These are phyloP conservation scores for Mortierella polycephala DNA, from an alignment of 371 early-diverging fungal genomes.

Conservation along the genomic window DNA sequence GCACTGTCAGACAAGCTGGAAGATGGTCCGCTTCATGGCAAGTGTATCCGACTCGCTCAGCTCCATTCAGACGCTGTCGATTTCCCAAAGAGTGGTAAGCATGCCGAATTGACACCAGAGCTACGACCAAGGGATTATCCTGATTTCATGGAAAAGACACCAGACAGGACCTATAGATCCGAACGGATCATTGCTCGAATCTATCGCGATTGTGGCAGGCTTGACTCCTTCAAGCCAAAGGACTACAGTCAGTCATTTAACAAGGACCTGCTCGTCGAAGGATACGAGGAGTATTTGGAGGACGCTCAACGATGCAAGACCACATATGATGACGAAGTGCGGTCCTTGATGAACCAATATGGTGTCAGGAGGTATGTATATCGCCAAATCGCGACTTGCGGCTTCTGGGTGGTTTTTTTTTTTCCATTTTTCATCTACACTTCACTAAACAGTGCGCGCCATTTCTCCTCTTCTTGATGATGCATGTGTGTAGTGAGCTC, in stretches of 20 bases:
- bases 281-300: conserved; percentile 66
- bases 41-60: conserved; percentile 73
- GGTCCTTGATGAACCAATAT: conserved; percentile 73
- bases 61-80: conserved; percentile 77
- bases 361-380: conserved; percentile 62
- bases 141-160: conserved; percentile 84
- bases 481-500: conserved; percentile 26
- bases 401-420: not conserved
- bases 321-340: conserved; percentile 65
- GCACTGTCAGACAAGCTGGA: conserved; percentile 70
- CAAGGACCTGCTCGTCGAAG: conserved; percentile 59
- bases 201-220: conserved; percentile 60
- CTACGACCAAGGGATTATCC: conserved; percentile 69
- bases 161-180: conserved; percentile 66
- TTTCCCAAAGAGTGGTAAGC: conserved; percentile 76
- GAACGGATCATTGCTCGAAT: conserved; percentile 72
- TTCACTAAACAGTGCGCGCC: not conserved
- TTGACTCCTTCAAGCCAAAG: conserved; percentile 34
- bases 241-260: conserved; percentile 56
- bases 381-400: too few species aligned
- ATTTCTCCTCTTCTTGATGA: not conserved
- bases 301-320: conserved; percentile 60
- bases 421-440: not conserved
- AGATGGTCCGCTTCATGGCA: conserved; percentile 61
- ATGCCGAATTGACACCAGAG: conserved; percentile 60